Conservation (phyloP, 805 yeast genomes). For the Candida chilensis region DNA sequence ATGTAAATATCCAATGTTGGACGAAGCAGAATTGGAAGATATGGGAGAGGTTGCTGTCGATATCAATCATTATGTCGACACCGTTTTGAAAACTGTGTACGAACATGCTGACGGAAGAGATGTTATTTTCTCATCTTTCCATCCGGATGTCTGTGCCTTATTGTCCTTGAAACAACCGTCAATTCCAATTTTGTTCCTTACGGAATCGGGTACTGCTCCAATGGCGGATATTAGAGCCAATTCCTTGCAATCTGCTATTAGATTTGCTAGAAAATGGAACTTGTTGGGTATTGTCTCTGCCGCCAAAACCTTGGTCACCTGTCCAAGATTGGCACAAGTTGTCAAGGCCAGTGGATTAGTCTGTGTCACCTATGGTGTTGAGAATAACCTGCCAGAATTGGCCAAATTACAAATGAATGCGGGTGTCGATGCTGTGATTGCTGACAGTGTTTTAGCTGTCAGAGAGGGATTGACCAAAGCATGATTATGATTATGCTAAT, state of each 20-base stretch:
- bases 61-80: slow-evolving; percentile 81
- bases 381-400: slow-evolving; percentile 77
- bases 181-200: slow-evolving; percentile 81
- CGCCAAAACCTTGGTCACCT: slow-evolving; percentile 74
- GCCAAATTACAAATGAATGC: slow-evolving; percentile 83
- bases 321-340: slow-evolving; percentile 86
- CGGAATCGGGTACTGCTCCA: slow-evolving; percentile 76
- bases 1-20: slow-evolving; percentile 91
- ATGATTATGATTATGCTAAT: no score
- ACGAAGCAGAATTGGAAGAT: slow-evolving; percentile 83
- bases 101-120: slow-evolving; percentile 76
- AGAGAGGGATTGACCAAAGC: slow-evolving; percentile 59
- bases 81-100: slow-evolving; percentile 70
- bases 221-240: slow-evolving; percentile 90
- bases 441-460: slow-evolving; percentile 90
- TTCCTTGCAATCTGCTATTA: slow-evolving; percentile 81
- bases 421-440: slow-evolving; percentile 98
- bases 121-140: slow-evolving; percentile 85
- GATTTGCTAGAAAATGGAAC: slow-evolving; percentile 89
- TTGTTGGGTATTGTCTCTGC: slow-evolving; percentile 87
- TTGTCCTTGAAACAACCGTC: slow-evolving; percentile 88
- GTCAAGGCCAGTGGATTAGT: slow-evolving; percentile 87
- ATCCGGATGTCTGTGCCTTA: slow-evolving; percentile 85
- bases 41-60: slow-evolving; percentile 82
- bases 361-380: slow-evolving; percentile 84